phyloP scores from a whole-genome alignment of 768 basidiomycete genomes.

The Terana coerulea region DNA sequence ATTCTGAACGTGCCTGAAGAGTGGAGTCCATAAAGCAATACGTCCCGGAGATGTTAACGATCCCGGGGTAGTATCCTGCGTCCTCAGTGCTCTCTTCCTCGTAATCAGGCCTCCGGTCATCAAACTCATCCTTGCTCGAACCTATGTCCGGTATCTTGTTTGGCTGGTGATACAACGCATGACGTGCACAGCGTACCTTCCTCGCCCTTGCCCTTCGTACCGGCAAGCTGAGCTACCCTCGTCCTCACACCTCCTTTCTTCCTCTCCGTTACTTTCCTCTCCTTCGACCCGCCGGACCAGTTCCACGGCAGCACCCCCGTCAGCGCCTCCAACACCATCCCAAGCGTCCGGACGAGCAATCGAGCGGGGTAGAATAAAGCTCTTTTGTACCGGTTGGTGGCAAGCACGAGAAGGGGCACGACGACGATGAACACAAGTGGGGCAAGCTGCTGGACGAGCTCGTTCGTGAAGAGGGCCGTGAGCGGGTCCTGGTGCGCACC shows the following conservation, averaged over 20 bases:
- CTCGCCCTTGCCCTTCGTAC: conserved; percentile 33
- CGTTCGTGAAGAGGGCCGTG: conserved; percentile 10
- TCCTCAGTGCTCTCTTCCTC: conserved; percentile 12
- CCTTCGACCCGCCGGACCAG: conserved; percentile 39
- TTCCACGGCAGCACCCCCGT: conserved; percentile 60
- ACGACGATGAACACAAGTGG: conserved; percentile 52
- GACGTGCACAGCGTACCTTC: no score
- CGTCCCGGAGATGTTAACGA: conserved; percentile 94
- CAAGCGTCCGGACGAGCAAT: conserved; percentile 20
- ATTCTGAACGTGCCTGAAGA: conserved; percentile 56
- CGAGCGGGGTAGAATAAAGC: neutral
- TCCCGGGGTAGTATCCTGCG: conserved; percentile 73
- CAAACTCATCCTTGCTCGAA: conserved; percentile 7
- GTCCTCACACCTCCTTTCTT: conserved; percentile 49
- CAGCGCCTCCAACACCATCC: conserved; percentile 58
- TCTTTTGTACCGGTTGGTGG: conserved; percentile 25
- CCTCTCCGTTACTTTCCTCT: conserved; percentile 33
- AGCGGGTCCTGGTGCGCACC: neutral
- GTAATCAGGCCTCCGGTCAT: neutral
- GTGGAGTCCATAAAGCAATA: conserved; percentile 99
- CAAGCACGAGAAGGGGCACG: conserved; percentile 34
- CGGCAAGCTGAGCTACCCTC: conserved; percentile 54
- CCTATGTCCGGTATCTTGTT: conserved; percentile 1
- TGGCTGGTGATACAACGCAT: no score
- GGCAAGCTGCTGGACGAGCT: conserved; percentile 49